phyloP scores from a whole-genome alignment of 192 early-diverging fungal species.

The Gryganskiella cystojenkinii region DNA sequence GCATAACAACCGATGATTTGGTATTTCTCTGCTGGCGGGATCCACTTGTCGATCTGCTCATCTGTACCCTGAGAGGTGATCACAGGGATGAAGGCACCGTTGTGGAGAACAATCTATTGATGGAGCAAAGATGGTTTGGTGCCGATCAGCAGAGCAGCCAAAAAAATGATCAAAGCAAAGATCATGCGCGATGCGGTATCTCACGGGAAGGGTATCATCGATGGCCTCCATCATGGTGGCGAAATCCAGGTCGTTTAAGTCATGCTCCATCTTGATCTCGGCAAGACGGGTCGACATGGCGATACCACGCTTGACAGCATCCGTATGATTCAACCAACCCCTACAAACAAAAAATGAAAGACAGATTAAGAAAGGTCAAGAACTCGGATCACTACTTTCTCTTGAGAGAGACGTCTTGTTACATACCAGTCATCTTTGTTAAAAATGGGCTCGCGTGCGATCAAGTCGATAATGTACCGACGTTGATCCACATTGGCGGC shows the following conservation, averaged over 20 bases:
- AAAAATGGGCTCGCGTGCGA: slow-evolving; percentile 19
- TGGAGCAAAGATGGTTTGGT: neutral
- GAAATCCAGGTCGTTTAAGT: slow-evolving; percentile 26
- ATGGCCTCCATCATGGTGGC: slow-evolving; percentile 24
- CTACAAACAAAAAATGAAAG: neutral
- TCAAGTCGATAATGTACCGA: slow-evolving; percentile 25
- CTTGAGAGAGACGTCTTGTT: neutral
- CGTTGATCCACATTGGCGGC: slow-evolving; percentile 21
- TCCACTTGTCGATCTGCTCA: slow-evolving; percentile 78
- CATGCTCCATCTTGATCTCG: slow-evolving; percentile 35
- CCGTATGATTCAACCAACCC: slow-evolving; percentile 30
- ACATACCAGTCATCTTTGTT: slow-evolving; percentile 37
- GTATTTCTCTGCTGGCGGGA: slow-evolving; percentile 68
- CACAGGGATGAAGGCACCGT: slow-evolving; percentile 76
- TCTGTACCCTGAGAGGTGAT: slow-evolving; percentile 71
- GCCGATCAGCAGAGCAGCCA: neutral
- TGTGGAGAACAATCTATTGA: slow-evolving; percentile 18
- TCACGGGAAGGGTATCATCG: slow-evolving; percentile 19
- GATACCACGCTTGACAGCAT: slow-evolving; percentile 30
- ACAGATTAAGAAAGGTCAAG: neutral
- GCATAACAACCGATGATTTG: slow-evolving; percentile 85
- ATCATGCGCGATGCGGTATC: neutral
- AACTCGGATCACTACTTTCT: neutral
- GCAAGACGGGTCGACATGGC: slow-evolving; percentile 29
- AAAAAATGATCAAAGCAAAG: neutral